Evolutionary conservation across 1,139 yeast species (phyloP), one percentile per base, ranked within the genome.

Genomic region (Zygosaccharomyces sapae): DNA sequence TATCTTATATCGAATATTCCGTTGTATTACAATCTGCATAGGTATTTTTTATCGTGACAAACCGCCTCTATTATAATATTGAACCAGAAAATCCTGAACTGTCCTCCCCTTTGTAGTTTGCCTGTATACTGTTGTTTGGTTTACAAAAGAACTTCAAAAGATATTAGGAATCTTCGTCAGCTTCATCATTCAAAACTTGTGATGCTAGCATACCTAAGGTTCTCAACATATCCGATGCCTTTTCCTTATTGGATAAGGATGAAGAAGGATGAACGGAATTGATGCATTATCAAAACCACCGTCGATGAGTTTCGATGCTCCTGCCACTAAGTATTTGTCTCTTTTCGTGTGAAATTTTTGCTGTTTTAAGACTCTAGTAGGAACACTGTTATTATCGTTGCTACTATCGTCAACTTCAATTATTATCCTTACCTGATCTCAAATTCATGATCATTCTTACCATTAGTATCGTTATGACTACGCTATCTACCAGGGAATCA

Each of bases 201-300:
- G 76, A 65, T 1, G 79, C 79, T 42, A 75, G 55, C 38, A 72
- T 59, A 6, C 79, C 79, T 29, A 75, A 57, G 0, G 79, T 72
- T 45, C 71, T 72, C 38, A 75, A 53, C 76, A 74, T 70, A 36
- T 58, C 58, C 3, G 64, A 49, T 31, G 55, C 54, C 38, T 44
- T 50, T 20, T 51, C 49, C 27, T 41, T 43, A 4, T 47, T 38
- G 4, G 22, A 31, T 9, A 9, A 9, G 4, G 30, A 27, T 4
- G 30, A 27, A n/a, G n/a, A n/a, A n/a, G n/a, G n/a, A n/a, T n/a
- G n/a, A n/a, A n/a, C n/a, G n/a, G n/a, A n/a, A n/a, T n/a, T n/a
- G n/a, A n/a, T n/a, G n/a, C n/a, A n/a, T n/a, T n/a, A n/a, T n/a
- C n/a, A n/a, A n/a, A n/a, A n/a, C n/a, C 4, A 10, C 30, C 18